Base-by-base conservation (phyloP, 2,329 filamentous ascomycete genomes). In the Aspergillus oerlinghausenensis region DNA sequence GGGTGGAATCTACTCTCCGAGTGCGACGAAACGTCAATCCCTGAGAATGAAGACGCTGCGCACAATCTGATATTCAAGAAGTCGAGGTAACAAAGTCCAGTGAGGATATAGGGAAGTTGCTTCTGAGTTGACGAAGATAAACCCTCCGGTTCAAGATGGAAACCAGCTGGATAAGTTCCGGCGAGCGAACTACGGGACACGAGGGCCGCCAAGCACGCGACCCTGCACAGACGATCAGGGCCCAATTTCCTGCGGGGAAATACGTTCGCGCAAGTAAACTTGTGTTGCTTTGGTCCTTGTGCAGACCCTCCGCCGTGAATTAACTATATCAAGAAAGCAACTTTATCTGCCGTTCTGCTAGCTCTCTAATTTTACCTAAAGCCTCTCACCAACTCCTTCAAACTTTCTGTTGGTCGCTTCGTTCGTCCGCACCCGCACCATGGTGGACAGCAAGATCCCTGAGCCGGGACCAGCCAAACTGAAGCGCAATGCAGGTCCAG, bases 391-490 rank as follows among this genome's bases (percentile, higher is more conserved):
- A 25, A 21, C n/a, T 45, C 19, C 19, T 2, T 45, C n/a, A 8
- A 11, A 21, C 19, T 26, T 49, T 54, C 28, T 32, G 19, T n/a
- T 17, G n/a, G 23, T 49, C 11, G 47, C 28, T 49, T 10, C 28
- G 8, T 50, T 6, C 19, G 14, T 35, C 29, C 21, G 14, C 52
- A 28, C 26, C 35, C 52, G 56, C 64, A 66, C 56, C 51, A 76
- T 77, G 74, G 70, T 71, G 38, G 72, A 75, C 58, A 81, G 77
- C 61, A 82, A 84, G 62, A 84, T 97, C 65, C 93, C 94, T 57
- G 90, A 93, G 79, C 93, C 93, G 56, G 93, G 93, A 53, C 92
- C 93, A 56, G 93, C 93, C 58, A 91, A 89, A 67, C 80, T 97
- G 63, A 86, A 86, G 61, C 85, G 89, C 56, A 90, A 90, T 73